Conservation (phyloP, 345 rosid genomes). For the Gossypium arboreum region DNA sequence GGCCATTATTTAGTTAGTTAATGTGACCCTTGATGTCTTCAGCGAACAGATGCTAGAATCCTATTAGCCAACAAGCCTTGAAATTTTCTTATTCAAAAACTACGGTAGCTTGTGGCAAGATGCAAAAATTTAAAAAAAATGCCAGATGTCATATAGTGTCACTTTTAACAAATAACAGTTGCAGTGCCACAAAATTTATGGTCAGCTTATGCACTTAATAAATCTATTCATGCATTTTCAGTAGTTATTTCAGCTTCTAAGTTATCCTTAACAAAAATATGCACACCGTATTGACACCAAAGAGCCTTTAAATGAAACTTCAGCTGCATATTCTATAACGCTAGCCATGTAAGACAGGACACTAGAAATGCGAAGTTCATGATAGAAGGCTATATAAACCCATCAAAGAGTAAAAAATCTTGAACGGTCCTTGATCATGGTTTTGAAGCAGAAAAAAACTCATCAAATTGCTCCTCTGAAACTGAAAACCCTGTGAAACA, state of each 20-base stretch:
- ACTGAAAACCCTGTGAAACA: slow-evolving; percentile 78
- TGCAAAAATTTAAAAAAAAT: background rate
- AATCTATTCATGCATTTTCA: slow-evolving; percentile 9
- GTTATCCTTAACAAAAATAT: slow-evolving; percentile 12
- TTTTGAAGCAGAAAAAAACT: slow-evolving; percentile 30
- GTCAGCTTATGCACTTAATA: background rate
- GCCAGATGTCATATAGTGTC: background rate
- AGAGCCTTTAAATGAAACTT: slow-evolving; percentile 12
- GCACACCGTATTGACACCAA: background rate
- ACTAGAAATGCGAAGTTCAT: background rate
- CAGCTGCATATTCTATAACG: slow-evolving; percentile 4
- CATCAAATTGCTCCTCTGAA: slow-evolving; percentile 40
- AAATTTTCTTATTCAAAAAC: background rate
- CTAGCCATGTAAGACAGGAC: slow-evolving; percentile 8
- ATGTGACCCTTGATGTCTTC: background rate
- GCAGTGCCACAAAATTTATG: background rate
- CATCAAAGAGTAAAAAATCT: slow-evolving; percentile 21
- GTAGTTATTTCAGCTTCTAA: background rate
- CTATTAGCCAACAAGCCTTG: background rate
- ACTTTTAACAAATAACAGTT: background rate
- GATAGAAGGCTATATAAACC: background rate
- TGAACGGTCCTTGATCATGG: slow-evolving; percentile 26
- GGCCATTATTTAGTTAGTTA: background rate
- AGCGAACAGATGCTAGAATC: background rate
- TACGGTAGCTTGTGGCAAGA: background rate